Evolutionary conservation across 2,329 filamentous ascomycete genomes (phyloP).

Genomic region (Curvularia sp.): DNA sequence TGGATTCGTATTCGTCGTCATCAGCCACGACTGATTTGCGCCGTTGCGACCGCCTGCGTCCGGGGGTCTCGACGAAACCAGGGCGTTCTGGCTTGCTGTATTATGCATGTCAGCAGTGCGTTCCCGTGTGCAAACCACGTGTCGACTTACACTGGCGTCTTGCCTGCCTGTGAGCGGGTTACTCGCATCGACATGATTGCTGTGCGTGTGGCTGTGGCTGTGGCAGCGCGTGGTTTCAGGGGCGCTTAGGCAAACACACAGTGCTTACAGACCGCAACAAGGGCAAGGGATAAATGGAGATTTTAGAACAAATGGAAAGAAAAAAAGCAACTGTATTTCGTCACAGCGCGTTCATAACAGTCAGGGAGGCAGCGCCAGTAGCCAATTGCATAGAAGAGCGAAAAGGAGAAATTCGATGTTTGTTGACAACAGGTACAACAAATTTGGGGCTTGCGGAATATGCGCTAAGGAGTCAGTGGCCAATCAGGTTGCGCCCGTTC

Average conservation of each 20-base stretch:
- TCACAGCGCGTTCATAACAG: slow-evolving; percentile 22
- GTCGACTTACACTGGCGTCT: slow-evolving; percentile 55
- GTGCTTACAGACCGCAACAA: not conserved
- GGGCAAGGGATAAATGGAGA: slow-evolving; percentile 2
- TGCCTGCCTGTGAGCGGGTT: slow-evolving; percentile 58
- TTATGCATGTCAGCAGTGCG: slow-evolving; percentile 32
- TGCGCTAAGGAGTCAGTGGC: slow-evolving; percentile 13
- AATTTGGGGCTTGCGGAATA: slow-evolving; percentile 18
- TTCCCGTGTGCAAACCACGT: not conserved
- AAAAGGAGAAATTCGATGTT: slow-evolving; percentile 21
- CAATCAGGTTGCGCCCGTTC: slow-evolving; percentile 9
- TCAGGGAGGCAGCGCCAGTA: not conserved
- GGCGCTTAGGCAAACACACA: slow-evolving; percentile 5
- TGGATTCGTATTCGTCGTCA: slow-evolving; percentile 43
- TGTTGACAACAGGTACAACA: slow-evolving; percentile 30
- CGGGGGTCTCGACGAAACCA: slow-evolving; percentile 60
- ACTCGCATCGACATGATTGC: slow-evolving; percentile 50
- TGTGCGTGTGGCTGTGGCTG: slow-evolving; percentile 14
- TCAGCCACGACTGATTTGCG: slow-evolving; percentile 51
- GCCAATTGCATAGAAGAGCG: slow-evolving; percentile 19
- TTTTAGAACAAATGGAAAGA: not conserved
- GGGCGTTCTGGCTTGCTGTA: slow-evolving; percentile 52
- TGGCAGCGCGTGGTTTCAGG: slow-evolving; percentile 28
- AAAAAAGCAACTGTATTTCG: slow-evolving; percentile 4
- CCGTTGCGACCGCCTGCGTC: slow-evolving; percentile 52